Conservation (phyloP, 495 filamentous ascomycete genomes). For the Bombardia bombarda region DNA sequence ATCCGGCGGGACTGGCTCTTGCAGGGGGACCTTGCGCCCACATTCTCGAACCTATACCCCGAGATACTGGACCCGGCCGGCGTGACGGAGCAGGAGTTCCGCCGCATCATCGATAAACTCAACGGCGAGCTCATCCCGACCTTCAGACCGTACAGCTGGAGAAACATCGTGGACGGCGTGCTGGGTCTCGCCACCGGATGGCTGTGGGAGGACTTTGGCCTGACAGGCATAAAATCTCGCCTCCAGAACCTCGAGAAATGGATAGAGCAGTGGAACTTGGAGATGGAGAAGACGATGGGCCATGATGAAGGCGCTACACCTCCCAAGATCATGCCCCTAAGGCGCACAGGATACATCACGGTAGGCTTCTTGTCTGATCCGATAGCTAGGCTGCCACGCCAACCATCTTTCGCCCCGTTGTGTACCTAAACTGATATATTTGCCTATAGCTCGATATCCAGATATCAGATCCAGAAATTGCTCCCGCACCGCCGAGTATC, state of each 20-base stretch:
- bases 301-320: constrained; percentile 44
- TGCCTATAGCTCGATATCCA: constrained; percentile 27
- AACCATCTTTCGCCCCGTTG: no score
- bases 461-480: constrained; percentile 29
- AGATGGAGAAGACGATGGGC: constrained; percentile 46
- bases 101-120: constrained; percentile 65
- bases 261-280: constrained; percentile 73
- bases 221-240: constrained; percentile 60
- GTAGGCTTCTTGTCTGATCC: constrained; percentile 40
- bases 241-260: constrained; percentile 61
- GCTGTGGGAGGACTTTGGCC: constrained; percentile 86
- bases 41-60: constrained; percentile 89
- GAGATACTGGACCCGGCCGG: constrained; percentile 84
- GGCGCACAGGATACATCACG: constrained; percentile 82
- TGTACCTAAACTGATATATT: constrained; percentile 6
- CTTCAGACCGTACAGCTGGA: constrained; percentile 62
- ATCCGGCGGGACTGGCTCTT: constrained; percentile 87
- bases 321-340: constrained; percentile 66
- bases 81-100: constrained; percentile 72
- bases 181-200: constrained; percentile 78
- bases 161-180: constrained; percentile 68
- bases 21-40: constrained; percentile 82
- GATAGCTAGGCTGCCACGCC: no score
- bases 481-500: constrained; percentile 23
- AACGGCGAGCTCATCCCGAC: constrained; percentile 63